These are phyloP conservation scores for Limonium bicolor DNA, from an alignment of 148 eudicot species.

Conservation along the genomic window DNA sequence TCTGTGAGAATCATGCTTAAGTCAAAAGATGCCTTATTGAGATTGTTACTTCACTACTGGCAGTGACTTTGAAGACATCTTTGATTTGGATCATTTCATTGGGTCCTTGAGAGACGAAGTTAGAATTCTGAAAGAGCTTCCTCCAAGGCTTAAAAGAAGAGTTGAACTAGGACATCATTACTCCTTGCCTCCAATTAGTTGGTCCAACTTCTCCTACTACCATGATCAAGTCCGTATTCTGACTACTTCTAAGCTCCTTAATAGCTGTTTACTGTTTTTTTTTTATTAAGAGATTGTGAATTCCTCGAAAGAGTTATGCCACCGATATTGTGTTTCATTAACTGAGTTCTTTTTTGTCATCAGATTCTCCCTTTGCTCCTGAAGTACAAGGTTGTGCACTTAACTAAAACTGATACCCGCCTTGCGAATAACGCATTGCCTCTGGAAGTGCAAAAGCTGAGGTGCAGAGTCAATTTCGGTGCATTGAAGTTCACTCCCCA, in stretches of 20 bases:
- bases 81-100: constrained; percentile 59
- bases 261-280: too few species aligned
- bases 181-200: constrained; percentile 61
- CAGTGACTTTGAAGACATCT: constrained; percentile 63
- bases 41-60: constrained; percentile 3
- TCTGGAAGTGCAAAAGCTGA: constrained; percentile 40
- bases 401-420: constrained; percentile 60
- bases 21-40: neutral
- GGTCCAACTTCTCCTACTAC: constrained; percentile 74
- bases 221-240: constrained; percentile 44
- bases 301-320: too few species aligned
- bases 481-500: constrained; percentile 53
- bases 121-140: constrained; percentile 52
- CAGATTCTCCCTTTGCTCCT: constrained; percentile 59
- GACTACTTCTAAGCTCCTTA: too few species aligned
- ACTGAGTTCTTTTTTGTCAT: neutral
- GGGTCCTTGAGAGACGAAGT: constrained; percentile 56
- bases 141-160: constrained; percentile 41
- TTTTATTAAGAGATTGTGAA: too few species aligned
- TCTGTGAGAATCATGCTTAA: neutral
- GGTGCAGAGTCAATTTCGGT: constrained; percentile 50
- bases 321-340: too few species aligned
- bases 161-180: constrained; percentile 30
- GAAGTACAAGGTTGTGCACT: constrained; percentile 53
- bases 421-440: constrained; percentile 66